Evolutionary conservation across 352 stramenopile genomes (phyloP), one percentile per base, ranked within the genome.

Genomic region (Pythium rishiriense): DNA sequence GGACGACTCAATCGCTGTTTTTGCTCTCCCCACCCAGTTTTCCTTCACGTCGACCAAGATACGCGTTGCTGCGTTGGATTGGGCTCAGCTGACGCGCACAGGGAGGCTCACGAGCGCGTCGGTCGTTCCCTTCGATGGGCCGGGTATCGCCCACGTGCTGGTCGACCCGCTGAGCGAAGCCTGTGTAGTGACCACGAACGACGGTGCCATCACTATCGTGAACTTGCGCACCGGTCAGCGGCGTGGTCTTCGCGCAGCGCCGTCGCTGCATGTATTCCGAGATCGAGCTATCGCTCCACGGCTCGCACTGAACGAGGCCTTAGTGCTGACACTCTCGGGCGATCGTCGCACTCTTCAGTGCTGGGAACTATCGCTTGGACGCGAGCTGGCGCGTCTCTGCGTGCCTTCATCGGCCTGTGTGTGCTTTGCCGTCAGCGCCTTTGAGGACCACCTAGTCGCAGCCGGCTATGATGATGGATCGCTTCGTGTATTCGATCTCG

Each of bases 401-500:
- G 69, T 77, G 5, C 49, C 61, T 3, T 67, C 53, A 19, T 28
- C 53, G 17, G 24, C 19, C 0, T 87, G 80, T 24, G 73, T 63
- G n/a, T 74, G 58, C 37, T 79, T 91, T 29, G 61, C 68, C 8
- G 71, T 80, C 11, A 80, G 57, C 39, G 19, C 48, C 1, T 65
- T 70, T 39, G 58, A 70, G 19, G 25, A 14, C 1, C 39, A 56
- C 17, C 26, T 67, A 14, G 50, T 85, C 5, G 61, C 87, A 55
- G 75, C 72, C 31, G 77, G 70, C 11, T 88, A 85, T 28, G 66
- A 69, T 17, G 77, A 91, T 54, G 69, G 75, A 11, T 76, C 68
- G 4, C 21, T 91, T 12, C 74, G 83, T 0, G 47, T 88, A 1
- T 82, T 90, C 51, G 68, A 91, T 67, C 37, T 91, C 14, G 57